phyloP scores from a whole-genome alignment of 352 stramenopile species.

The Pythium myriotylum region DNA sequence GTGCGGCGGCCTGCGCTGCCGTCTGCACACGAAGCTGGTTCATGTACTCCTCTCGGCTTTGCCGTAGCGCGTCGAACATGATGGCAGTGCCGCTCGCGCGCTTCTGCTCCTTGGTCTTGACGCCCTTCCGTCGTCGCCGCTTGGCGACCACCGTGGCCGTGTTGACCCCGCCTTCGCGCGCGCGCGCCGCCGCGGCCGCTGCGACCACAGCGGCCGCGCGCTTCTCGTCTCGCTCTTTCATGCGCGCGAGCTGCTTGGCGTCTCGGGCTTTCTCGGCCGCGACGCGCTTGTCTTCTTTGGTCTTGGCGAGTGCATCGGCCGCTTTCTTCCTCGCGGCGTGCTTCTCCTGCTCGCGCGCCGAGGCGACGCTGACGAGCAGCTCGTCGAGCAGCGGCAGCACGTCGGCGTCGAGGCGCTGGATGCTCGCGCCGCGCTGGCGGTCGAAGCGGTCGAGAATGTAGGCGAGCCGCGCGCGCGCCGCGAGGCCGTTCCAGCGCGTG shows the following conservation, averaged over 20 bases:
- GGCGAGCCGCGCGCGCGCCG: constrained; percentile 7
- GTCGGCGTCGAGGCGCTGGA: constrained; percentile 2
- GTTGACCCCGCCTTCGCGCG: constrained; percentile 1
- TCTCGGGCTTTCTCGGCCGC: neutral
- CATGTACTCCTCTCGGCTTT: constrained; percentile 22
- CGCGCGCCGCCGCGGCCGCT: constrained; percentile 1
- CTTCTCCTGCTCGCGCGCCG: constrained; percentile 10
- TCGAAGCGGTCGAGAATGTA: constrained; percentile 15
- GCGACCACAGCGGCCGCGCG: constrained; percentile 11
- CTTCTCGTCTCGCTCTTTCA: constrained; percentile 19
- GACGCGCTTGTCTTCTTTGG: constrained; percentile 3
- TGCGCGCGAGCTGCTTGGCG: neutral
- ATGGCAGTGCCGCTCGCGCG: constrained; percentile 7
- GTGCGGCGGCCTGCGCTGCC: neutral
- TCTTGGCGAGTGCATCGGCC: neutral
- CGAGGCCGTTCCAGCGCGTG: neutral
- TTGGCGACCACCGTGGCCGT: constrained; percentile 20
- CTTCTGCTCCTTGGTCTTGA: constrained; percentile 27
- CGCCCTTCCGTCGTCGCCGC: constrained; percentile 21
- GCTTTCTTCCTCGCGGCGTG: neutral
- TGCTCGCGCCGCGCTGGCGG: neutral
- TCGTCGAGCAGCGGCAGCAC: constrained; percentile 10
- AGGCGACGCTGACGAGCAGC: constrained; percentile 5
- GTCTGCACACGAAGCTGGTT: constrained; percentile 25
- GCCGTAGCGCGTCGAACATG: constrained; percentile 17